Evolutionary conservation across 2,329 filamentous ascomycete species (phyloP).

Genomic region (Aspergillus pseudoglaucus): DNA sequence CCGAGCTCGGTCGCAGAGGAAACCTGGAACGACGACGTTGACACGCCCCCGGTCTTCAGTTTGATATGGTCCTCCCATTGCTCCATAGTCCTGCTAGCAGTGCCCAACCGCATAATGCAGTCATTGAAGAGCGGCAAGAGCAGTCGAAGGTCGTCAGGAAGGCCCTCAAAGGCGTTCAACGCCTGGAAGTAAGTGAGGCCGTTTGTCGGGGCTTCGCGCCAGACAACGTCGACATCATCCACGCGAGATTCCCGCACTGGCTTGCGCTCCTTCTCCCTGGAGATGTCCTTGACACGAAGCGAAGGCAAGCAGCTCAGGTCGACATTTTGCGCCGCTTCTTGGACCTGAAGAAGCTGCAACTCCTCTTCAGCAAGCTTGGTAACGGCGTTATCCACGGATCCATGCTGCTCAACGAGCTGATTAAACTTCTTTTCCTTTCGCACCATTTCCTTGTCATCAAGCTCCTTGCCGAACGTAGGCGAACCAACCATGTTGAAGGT

Average conservation of each 20-base stretch:
- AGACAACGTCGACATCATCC: conserved; percentile 67
- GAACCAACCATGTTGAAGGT: conserved; percentile 94
- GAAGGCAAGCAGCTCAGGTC: conserved; percentile 84
- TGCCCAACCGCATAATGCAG: conserved; percentile 87
- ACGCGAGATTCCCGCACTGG: conserved; percentile 54
- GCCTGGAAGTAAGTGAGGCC: conserved; percentile 94
- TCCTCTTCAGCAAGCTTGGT: conserved; percentile 70
- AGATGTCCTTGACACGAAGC: conserved; percentile 82
- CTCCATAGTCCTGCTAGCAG: conserved; percentile 81
- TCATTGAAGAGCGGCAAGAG: conserved; percentile 88
- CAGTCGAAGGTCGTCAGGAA: conserved; percentile 77
- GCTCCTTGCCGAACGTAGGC: conserved; percentile 62
- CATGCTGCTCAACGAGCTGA: conserved; percentile 60
- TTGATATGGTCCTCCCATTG: conserved; percentile 94
- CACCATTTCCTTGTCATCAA: conserved; percentile 69
- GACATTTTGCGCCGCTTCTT: conserved; percentile 75
- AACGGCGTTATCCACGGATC: conserved; percentile 64
- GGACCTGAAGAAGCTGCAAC: conserved; percentile 69
- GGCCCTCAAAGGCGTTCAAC: conserved; percentile 68
- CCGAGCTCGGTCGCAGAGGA: conserved; percentile 68
- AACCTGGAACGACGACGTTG: conserved; percentile 74
- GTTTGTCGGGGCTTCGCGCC: conserved; percentile 89
- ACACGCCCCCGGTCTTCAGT: conserved; percentile 87
- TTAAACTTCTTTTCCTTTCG: conserved; percentile 69
- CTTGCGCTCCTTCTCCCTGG: conserved; percentile 68